Evolutionary conservation across 305 asterid species (phyloP).

Genomic region (Galium porrigens): DNA sequence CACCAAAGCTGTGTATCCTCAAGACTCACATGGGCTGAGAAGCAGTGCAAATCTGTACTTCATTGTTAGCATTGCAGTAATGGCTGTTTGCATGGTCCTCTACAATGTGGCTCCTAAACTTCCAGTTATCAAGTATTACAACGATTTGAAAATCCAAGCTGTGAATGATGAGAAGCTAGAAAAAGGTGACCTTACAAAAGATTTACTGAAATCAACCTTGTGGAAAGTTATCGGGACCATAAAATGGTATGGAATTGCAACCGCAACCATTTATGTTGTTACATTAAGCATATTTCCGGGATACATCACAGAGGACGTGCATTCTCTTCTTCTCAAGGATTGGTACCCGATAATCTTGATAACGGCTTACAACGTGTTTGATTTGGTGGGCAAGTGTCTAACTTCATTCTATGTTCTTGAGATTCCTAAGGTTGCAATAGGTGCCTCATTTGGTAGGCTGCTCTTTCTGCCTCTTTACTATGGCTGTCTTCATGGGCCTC

Average conservation of each 20-base stretch:
- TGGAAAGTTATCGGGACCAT: constrained; percentile 56
- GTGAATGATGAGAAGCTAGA: constrained; percentile 49
- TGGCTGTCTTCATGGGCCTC: constrained; percentile 71
- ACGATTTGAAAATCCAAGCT: constrained; percentile 48
- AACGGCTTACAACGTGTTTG: constrained; percentile 59
- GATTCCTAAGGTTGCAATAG: constrained; percentile 46
- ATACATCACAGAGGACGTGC: constrained; percentile 76
- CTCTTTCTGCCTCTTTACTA: constrained; percentile 70
- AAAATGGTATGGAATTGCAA: constrained; percentile 68
- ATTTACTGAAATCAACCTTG: constrained; percentile 49
- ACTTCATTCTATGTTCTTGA: constrained; percentile 49
- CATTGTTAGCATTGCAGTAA: constrained; percentile 47
- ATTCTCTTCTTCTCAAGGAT: constrained; percentile 49
- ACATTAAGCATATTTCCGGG: constrained; percentile 81
- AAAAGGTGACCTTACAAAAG: constrained; percentile 48
- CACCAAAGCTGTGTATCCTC: constrained; percentile 71
- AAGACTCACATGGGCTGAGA: constrained; percentile 63
- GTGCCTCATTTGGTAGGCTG: constrained; percentile 53
- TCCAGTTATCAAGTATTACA: constrained; percentile 61
- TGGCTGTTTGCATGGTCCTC: constrained; percentile 61
- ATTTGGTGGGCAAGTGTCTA: constrained; percentile 56
- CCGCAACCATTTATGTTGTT: constrained; percentile 42
- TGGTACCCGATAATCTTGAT: constrained; percentile 78
- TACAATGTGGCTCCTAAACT: constrained; percentile 59
- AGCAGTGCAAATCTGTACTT: constrained; percentile 80